Evolutionary conservation across 2,329 filamentous ascomycete species (phyloP).

Genomic region (Nannizzia gypsea): DNA sequence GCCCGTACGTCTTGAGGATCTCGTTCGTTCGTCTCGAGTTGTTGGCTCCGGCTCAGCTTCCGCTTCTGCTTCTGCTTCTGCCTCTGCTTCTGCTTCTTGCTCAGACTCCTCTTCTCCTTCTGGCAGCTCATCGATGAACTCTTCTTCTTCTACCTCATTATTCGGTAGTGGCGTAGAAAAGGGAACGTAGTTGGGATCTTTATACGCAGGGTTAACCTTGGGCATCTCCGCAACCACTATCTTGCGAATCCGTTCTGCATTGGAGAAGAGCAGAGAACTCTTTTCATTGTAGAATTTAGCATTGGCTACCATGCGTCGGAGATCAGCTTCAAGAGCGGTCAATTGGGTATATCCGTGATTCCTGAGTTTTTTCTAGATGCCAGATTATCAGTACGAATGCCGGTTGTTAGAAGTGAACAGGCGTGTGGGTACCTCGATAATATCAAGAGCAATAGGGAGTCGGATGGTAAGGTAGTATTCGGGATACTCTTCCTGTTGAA

Average conservation of each 20-base stretch:
- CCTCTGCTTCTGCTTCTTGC: slow-evolving; percentile 16
- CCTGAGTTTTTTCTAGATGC: slow-evolving; percentile 49
- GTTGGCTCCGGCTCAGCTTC: background rate
- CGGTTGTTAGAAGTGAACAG: background rate
- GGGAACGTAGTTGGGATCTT: slow-evolving; percentile 54
- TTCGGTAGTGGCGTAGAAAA: slow-evolving; percentile 60
- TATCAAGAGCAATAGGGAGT: slow-evolving; percentile 67
- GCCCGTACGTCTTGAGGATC: slow-evolving; percentile 7
- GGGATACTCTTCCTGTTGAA: slow-evolving; percentile 43
- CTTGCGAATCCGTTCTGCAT: slow-evolving; percentile 78
- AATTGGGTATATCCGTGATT: slow-evolving; percentile 57
- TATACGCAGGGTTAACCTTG: slow-evolving; percentile 73
- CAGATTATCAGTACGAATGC: background rate
- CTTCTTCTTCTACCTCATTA: slow-evolving; percentile 16
- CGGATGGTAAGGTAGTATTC: slow-evolving; percentile 68
- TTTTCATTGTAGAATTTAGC: slow-evolving; percentile 74
- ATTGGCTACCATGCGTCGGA: slow-evolving; percentile 79
- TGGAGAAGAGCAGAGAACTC: slow-evolving; percentile 60
- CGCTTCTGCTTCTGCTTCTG: background rate
- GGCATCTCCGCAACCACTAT: slow-evolving; percentile 80
- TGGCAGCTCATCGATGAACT: too few relatives aligned
- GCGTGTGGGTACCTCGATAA: slow-evolving; percentile 48
- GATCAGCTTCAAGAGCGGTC: slow-evolving; percentile 66
- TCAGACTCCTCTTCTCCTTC: slow-evolving; percentile 18
- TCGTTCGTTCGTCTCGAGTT: background rate